A percentile compares a stretch with the other conserved stretches of the same genome.
phyloP scores from a whole-genome alignment of 768 basidiomycete genomes.

The Pleurotus sapidus region DNA sequence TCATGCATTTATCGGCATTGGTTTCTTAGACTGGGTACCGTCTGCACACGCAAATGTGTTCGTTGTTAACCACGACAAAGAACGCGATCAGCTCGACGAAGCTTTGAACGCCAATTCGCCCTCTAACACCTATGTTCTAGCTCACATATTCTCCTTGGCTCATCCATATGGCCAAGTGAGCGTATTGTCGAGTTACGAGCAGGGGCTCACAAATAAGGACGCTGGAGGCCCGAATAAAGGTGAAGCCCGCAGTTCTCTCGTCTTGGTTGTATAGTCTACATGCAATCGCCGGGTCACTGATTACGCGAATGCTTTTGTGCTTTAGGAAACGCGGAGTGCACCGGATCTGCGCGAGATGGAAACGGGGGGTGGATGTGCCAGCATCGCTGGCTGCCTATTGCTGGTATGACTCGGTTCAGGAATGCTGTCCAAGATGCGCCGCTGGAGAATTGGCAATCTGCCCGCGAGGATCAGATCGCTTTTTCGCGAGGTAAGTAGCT shows the following conservation, averaged over 20 bases:
- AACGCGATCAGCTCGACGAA: no score
- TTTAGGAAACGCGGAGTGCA: background rate
- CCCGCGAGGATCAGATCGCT: no score
- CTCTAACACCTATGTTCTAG: slow-evolving; percentile 41
- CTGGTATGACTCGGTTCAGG: slow-evolving; percentile 64
- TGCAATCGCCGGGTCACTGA: no score
- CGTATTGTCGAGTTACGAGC: slow-evolving; percentile 37
- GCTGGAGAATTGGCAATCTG: slow-evolving; percentile 14
- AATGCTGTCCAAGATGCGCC: slow-evolving; percentile 47
- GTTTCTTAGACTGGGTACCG: slow-evolving; percentile 36
- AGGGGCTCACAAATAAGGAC: slow-evolving; percentile 27
- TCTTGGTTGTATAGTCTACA: no score
- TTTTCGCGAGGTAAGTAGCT: no score
- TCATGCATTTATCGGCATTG: no score
- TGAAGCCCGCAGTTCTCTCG: no score
- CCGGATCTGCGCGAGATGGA: slow-evolving; percentile 39
- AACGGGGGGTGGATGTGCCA: slow-evolving; percentile 59
- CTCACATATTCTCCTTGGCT: slow-evolving; percentile 44
- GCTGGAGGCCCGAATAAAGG: slow-evolving; percentile 24
- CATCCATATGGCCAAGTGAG: no score
- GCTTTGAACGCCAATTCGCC: slow-evolving; percentile 36
- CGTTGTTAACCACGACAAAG: no score
- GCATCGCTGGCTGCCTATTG: slow-evolving; percentile 28
- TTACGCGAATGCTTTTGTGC: no score
- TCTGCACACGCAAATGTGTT: no score